Evolutionary conservation across 257 asterid genomes (phyloP).

Genomic region (Nicotiana attenuata): DNA sequence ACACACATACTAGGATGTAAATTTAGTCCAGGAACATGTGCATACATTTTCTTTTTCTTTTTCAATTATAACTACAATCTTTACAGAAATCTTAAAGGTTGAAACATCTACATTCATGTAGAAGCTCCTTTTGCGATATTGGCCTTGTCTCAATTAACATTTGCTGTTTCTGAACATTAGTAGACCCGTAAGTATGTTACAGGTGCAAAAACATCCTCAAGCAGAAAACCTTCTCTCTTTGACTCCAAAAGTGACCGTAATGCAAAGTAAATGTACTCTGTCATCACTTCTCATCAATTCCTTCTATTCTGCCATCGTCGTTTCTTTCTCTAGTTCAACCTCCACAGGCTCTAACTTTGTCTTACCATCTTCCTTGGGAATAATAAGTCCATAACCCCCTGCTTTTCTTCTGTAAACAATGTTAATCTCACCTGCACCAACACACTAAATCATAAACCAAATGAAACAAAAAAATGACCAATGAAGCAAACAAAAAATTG

Average conservation of each 20-base stretch:
- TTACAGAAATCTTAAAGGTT: neutral
- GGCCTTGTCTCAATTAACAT: neutral
- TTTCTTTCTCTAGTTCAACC: constrained; percentile 32
- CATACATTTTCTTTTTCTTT: neutral
- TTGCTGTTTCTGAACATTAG: neutral
- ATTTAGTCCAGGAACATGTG: neutral
- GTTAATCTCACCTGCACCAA: constrained; percentile 70
- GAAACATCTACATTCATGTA: neutral
- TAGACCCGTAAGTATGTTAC: neutral
- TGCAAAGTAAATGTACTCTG: neutral
- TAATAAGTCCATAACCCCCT: constrained; percentile 84
- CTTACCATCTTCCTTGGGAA: constrained; percentile 60
- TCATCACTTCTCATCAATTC: neutral
- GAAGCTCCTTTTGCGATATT: neutral
- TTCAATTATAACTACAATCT: neutral
- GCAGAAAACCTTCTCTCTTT: neutral
- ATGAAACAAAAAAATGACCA: neutral
- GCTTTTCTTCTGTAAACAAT: constrained; percentile 65
- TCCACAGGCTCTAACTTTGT: constrained; percentile 39
- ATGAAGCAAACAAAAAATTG: neutral
- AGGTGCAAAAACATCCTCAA: neutral
- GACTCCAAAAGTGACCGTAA: neutral
- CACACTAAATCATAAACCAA: neutral
- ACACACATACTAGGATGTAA: neutral
- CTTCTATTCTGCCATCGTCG: constrained; percentile 22